phyloP scores from a whole-genome alignment of 495 filamentous ascomycete species.

The Xylaria cubensis region DNA sequence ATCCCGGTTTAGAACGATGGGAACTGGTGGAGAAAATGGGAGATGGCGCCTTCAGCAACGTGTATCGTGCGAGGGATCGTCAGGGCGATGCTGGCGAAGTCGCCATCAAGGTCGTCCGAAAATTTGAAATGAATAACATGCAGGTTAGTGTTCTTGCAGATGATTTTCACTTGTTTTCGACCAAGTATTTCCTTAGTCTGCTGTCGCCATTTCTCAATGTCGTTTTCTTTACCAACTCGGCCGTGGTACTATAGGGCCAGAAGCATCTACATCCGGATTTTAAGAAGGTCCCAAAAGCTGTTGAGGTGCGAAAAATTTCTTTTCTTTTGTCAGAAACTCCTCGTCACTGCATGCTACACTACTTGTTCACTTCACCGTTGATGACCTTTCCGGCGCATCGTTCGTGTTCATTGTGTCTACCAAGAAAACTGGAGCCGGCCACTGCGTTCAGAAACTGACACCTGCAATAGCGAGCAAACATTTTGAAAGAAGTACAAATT shows the following conservation, averaged over 20 bases:
- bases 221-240: slow-evolving; percentile 49
- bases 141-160: slow-evolving; percentile 74
- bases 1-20: slow-evolving; percentile 92
- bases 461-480: slow-evolving; percentile 82
- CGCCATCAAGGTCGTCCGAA: slow-evolving; percentile 97
- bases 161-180: slow-evolving; percentile 33
- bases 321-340: slow-evolving; percentile 42
- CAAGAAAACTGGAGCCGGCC: not conserved
- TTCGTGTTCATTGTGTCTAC: slow-evolving; percentile 10
- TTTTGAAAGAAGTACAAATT: slow-evolving; percentile 97
- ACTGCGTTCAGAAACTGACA: slow-evolving; percentile 24
- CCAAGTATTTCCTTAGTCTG: slow-evolving; percentile 33
- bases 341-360: slow-evolving; percentile 26
- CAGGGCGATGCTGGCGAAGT: slow-evolving; percentile 75
- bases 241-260: slow-evolving; percentile 68
- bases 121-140: slow-evolving; percentile 97
- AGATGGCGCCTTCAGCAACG: slow-evolving; percentile 98
- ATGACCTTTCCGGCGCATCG: slow-evolving; percentile 27
- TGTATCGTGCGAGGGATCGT: slow-evolving; percentile 85
- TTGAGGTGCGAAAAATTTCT: slow-evolving; percentile 85
- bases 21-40: slow-evolving; percentile 96
- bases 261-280: slow-evolving; percentile 92
- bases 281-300: slow-evolving; percentile 90
- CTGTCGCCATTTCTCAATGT: slow-evolving; percentile 19
- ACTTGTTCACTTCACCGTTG: slow-evolving; percentile 29